Evolutionary conservation across 257 asterid genomes (phyloP), one percentile per base, ranked within the genome.

Genomic region (Nicotiana otophora): DNA sequence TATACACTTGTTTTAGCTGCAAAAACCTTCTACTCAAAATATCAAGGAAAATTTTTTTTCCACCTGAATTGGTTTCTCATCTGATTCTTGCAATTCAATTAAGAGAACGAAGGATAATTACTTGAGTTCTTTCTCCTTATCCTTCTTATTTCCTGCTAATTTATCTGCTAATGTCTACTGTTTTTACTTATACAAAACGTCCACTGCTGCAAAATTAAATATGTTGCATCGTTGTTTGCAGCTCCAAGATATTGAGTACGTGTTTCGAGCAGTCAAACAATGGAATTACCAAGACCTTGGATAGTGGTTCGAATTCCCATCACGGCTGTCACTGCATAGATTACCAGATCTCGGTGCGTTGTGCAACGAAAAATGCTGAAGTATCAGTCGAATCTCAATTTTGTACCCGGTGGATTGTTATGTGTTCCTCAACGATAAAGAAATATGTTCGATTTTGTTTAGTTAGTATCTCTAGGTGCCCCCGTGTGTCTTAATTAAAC

Each of bases 161-260:
- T 28, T 28, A 28, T 28, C 30, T 28, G 30, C 30, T 31, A 2
- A 30, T 31, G 33, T 31, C 33, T 31, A 31, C 4, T 31, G 4
- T 31, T 31, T 31, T 31, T 31, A 31, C 33, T 31, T 31, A 31
- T 31, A 31, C 33, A 31, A 31, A 31, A 31, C 33, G 33, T 31
- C 33, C 33, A 31, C 33, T 31, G 33, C 4, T 31, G 33, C 33
- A 31, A 31, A 31, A 31, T 31, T 31, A 31, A 31, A 31, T 2
- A 12, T 14, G 14, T 51, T 15, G 63, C 5, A 48, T 75, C 46
- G n/a, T 55, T 9, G 31, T 79, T 15, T 78, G 90, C 97, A 94
- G 98, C 98, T 87, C 98, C 98, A 77, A 89, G 98, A 85, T 61
- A 67, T n/a, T 93, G 85, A 75, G 60, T 58, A 26, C 1, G 36